phyloP scores from a whole-genome alignment of 2,329 filamentous ascomycete species.

The Alternaria consortialis region DNA sequence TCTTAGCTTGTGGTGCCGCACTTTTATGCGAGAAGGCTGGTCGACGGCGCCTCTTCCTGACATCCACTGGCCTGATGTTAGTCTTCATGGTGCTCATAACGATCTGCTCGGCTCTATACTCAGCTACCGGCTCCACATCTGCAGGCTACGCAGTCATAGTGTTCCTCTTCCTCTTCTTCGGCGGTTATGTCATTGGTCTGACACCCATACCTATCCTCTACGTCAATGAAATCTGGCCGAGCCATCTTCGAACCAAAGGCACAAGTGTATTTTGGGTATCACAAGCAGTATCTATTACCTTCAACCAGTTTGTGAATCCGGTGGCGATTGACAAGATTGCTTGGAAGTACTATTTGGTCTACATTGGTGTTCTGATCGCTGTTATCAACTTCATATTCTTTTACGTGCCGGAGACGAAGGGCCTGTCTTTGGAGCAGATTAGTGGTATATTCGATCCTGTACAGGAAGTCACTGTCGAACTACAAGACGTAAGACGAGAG shows the following conservation, averaged over 20 bases:
- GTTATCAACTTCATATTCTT: constrained; percentile 22
- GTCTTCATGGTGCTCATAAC: constrained; percentile 56
- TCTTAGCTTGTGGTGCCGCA: constrained; percentile 48
- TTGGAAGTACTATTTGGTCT: constrained; percentile 38
- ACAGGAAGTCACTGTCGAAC: not conserved
- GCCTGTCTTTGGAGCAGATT: constrained; percentile 27
- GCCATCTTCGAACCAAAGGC: constrained; percentile 32
- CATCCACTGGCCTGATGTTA: constrained; percentile 56
- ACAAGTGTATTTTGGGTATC: constrained; percentile 29
- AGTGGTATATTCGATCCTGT: constrained; percentile 22
- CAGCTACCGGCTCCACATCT: constrained; percentile 2
- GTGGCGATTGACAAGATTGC: constrained; percentile 31
- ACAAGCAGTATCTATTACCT: constrained; percentile 24
- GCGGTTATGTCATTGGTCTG: constrained; percentile 46
- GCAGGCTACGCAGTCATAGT: constrained; percentile 28
- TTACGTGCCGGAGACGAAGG: constrained; percentile 29
- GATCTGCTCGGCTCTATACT: constrained; percentile 46
- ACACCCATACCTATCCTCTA: constrained; percentile 46
- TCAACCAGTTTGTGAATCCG: constrained; percentile 33
- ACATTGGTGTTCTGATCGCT: constrained; percentile 26
- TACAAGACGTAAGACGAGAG: not conserved
- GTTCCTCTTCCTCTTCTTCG: constrained; percentile 31
- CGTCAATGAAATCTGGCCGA: constrained; percentile 48
- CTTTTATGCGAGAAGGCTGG: constrained; percentile 55
- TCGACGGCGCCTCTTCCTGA: constrained; percentile 56